Conservation (phyloP, 257 asterid genomes). For the Eucommia ulmoides region DNA sequence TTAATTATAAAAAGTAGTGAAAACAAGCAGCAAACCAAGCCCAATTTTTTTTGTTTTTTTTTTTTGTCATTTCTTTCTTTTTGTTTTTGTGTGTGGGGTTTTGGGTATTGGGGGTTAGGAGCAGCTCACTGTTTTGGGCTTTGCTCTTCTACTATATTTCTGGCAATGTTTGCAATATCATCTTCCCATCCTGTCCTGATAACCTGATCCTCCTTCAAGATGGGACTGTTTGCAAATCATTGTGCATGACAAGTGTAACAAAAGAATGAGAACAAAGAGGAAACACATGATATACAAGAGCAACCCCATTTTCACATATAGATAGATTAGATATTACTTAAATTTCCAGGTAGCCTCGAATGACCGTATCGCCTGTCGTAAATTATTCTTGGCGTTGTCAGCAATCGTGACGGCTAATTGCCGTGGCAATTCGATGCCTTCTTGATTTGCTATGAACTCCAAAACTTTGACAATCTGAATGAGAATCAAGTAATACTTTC, state of each 20-base stretch:
- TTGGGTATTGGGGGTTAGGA: not conserved
- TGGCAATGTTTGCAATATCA: constrained; percentile 59
- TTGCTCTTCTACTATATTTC: constrained; percentile 57
- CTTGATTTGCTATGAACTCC: constrained; percentile 53
- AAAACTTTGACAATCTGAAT: constrained; percentile 52
- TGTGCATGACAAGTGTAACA: no score
- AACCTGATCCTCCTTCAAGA: constrained; percentile 43
- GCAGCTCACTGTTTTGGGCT: constrained; percentile 71
- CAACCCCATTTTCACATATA: no score
- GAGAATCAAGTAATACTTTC: not conserved
- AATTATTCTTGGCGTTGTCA: constrained; percentile 53
- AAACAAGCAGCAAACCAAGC: no score
- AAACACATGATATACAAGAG: no score
- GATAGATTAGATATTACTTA: constrained; percentile 31
- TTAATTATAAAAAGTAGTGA: no score
- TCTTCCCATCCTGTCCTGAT: constrained; percentile 86
- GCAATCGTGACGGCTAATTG: constrained; percentile 51
- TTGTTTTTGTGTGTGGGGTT: no score
- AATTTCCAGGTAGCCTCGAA: constrained; percentile 77
- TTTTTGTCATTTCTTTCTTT: no score
- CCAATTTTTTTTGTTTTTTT: no score
- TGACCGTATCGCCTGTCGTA: constrained; percentile 82
- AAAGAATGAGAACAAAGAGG: no score
- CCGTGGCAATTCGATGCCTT: constrained; percentile 42
- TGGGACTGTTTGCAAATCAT: constrained; percentile 29